Base-by-base conservation (phyloP, 352 stramenopile genomes). In the Phytopythium sindhum region DNA sequence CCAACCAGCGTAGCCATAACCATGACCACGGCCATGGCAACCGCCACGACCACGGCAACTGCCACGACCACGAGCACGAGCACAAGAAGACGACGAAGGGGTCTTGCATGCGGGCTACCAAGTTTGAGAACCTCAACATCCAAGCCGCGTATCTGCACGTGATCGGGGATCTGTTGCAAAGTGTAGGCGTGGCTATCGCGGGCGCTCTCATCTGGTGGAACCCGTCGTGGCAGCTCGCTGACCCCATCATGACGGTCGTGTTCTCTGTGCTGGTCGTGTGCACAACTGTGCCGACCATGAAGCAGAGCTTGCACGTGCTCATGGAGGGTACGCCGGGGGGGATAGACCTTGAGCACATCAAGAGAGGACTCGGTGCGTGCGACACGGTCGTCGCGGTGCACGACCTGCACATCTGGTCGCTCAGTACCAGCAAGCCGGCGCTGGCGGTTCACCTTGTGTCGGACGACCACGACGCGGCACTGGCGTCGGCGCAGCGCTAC, bases 341-440 rank as follows among this genome's bases (percentile, higher is more conserved):
- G 47, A 90, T 99, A 39, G 77, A 98, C 67, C 77, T 83, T 35
- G 73, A 90, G 24, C 74, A 95, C 60, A 90, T 99, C 24, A 84
- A 91, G 55, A 42, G 82, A 19, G 84, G 76, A 1, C 80, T 99
- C 56, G 69, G 67, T 28, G 64, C 52, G 26, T 88, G 98, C 57
- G 60, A 77, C 23, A 86, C 92, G 3, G 95, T 99, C 6, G 67
- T 83, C 10, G 86, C 97, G 57, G 91, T 98, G 19, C 97, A 99
- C 77, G 95, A 99, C 75, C 77, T 99, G 61, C 97, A 99, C 80
- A 97, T 99, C 62, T 99, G 97, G 97, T 97, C 79, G 56, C 91
- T 99, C 51, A 98, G 89, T 28, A 85, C 96, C 12, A 94, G 95
- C 1, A 66, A 92, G 33, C 81, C 82, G 9, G 89, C 89, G 24